Base-by-base conservation (phyloP, 2,329 filamentous ascomycete species). In the Claviceps sp. region DNA sequence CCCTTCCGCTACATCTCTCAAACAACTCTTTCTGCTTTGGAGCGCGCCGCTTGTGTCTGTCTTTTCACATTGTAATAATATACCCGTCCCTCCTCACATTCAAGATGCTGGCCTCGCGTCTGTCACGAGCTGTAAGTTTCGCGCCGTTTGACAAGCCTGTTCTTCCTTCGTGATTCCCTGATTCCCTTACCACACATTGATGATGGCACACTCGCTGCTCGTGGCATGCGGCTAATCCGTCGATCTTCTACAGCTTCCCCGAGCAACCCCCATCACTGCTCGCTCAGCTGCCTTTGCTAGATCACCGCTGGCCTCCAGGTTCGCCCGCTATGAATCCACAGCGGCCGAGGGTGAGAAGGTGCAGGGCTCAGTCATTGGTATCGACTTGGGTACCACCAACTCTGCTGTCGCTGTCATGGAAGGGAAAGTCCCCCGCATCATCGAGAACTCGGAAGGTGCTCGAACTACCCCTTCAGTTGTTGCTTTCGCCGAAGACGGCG, bases 381-480 rank as follows among this genome's bases (percentile, higher is more conserved):
- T 97, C 70, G 91, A 97, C 80, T 75, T 97, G 66, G 91, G 91
- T 68, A 97, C 91, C 68, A 97, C 91, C 64, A 97, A 97, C 82
- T 96, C 91, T 56, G 91, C 91, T 53, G 91, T 97, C 56, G 91
- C 90, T 65, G 77, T 97, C 59, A 95, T 97, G 90, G 91, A 97
- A 79, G 93, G 91, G 73, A 95, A 95, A 78, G 73, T 80, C 53
- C 89, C 91, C 63, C 89, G 85, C 73, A 97, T 97, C 70, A 97
- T 97, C 70, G 91, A 96, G 75, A 97, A 97, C 81, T 78, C 90
- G 30, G 91, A 97, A 78, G 90, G 89, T 89, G 67, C 67, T 55
- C 67, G 67, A 57, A 69, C 67, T 30, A 69, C 67, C 19, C 67
- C 91, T 50, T 97, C 91, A 53, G 89, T 96, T 53, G 91, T 97